Conservation (phyloP, 306 rosid species). For the Cyclanthera cordifolia region DNA sequence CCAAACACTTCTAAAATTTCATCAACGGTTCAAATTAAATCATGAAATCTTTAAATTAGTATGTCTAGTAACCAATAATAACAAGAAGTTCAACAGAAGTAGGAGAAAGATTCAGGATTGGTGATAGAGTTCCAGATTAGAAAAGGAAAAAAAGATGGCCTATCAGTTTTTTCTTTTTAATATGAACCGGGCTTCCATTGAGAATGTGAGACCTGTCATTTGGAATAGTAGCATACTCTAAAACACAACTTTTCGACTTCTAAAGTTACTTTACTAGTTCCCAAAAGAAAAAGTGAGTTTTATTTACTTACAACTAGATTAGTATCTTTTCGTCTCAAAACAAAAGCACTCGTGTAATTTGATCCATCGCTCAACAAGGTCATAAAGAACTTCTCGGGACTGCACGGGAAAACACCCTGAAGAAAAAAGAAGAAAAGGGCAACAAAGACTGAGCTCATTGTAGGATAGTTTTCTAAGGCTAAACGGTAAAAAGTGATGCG, state of each 20-base stretch:
- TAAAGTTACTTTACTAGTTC: background rate
- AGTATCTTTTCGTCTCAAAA: constrained; percentile 65
- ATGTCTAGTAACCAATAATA: background rate
- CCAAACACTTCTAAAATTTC: background rate
- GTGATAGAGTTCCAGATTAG: background rate
- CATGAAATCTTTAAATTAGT: background rate
- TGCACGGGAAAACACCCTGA: constrained; percentile 73
- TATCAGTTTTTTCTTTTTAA: background rate
- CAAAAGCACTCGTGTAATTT: constrained; percentile 48
- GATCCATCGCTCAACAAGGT: constrained; percentile 55
- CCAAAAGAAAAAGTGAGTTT: background rate
- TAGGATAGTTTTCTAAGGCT: background rate
- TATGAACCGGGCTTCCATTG: background rate
- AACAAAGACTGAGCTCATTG: constrained; percentile 17
- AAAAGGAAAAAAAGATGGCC: background rate
- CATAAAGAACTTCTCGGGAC: constrained; percentile 69
- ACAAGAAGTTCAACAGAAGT: background rate
- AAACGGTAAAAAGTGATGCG: constrained; percentile 16
- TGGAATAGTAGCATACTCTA: background rate
- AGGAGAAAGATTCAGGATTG: background rate
- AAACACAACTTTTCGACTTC: background rate
- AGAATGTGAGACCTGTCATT: background rate
- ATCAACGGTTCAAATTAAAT: background rate
- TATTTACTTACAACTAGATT: constrained; percentile 65
- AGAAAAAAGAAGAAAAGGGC: background rate